Evolutionary conservation across 1,284 basidiomycete genomes (phyloP), one percentile per base, ranked within the genome.

Genomic region (Cystobasidium pallidum): DNA sequence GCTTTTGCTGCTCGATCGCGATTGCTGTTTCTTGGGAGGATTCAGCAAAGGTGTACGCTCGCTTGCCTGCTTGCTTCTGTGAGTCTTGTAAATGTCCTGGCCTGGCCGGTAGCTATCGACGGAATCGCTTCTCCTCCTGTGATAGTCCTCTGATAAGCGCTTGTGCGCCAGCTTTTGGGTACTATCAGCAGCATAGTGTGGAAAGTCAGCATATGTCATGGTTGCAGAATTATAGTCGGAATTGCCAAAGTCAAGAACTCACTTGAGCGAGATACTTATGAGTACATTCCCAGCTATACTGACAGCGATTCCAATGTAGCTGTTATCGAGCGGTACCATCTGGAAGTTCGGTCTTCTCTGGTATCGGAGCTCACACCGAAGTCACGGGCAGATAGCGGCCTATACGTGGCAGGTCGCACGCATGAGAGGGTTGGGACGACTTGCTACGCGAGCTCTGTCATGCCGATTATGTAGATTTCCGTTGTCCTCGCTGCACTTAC

Each of bases 121-220:
- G n/a, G 36, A 30, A 26, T 43, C 34, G 39, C 41, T 61, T 26
- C 57, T 41, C 21, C 24, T 36, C 39, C 15, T 61, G 39, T 54
- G 30, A 11, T 55, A 24, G 17, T 26, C 30, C 34, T 66, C 52
- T 21, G 64, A 45, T 17, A 43, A n/a, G n/a, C 54, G 26, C 41
- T 71, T 47, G 51, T 71, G 68, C 11, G 68, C 68, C 11, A 63
- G 36, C 36, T 71, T 71, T 43, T 71, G 68, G 26, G 68, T 71
- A 39, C 68, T 71, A 17, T 13, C n/a, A 24, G 26, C 10, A 49
- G 15, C 13, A 21, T 49, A 51, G 6, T 8, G 49, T 21, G 57
- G 64, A 17, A 47, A 30, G 32, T 49, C 45, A 26, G 43, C 62
- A 51, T 24, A 47, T 47, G 54, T 57, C 54, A 57, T 19, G 32